phyloP scores from a whole-genome alignment of 2,329 filamentous ascomycete species.

The Trichoderma atrobrunneum region DNA sequence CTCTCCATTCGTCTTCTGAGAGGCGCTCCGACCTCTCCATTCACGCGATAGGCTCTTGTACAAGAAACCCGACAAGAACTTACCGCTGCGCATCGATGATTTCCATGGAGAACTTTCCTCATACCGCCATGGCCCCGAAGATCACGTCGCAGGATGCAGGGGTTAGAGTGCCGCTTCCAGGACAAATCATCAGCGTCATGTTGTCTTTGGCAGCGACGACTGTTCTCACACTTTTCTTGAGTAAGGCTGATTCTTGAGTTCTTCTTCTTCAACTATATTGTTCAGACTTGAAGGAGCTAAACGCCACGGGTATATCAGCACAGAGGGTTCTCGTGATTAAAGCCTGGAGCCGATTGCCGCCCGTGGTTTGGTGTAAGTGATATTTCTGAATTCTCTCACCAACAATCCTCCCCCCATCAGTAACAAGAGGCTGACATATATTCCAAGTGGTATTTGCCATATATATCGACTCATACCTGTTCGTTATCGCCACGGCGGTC shows the following conservation, averaged over 20 bases:
- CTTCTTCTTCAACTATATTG: background rate
- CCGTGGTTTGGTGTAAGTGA: slow-evolving; percentile 43
- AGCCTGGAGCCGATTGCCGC: slow-evolving; percentile 41
- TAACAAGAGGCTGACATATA: background rate
- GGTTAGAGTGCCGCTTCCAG: slow-evolving; percentile 32
- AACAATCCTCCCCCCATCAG: too few species aligned
- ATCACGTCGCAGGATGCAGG: background rate
- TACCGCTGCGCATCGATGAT: background rate
- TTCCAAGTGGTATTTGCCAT: slow-evolving; percentile 56
- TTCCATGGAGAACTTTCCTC: background rate
- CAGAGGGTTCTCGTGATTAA: slow-evolving; percentile 38
- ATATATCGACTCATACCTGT: slow-evolving; percentile 58
- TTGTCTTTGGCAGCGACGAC: slow-evolving; percentile 35
- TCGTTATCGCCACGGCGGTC: slow-evolving; percentile 56
- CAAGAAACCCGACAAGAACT: background rate
- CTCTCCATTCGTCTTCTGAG: background rate
- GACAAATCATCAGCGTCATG: slow-evolving; percentile 36
- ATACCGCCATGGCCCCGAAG: background rate
- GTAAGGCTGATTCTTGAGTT: slow-evolving; percentile 26
- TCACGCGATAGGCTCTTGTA: background rate
- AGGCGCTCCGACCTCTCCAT: background rate
- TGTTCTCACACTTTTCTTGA: slow-evolving; percentile 37
- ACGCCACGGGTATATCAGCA: slow-evolving; percentile 25
- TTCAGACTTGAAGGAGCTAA: background rate
- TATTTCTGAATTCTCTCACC: background rate